These are phyloP conservation scores for Miscanthus lutarioriparius DNA, from an alignment of 176 grass and related monocot genomes.

Conservation along the genomic window DNA sequence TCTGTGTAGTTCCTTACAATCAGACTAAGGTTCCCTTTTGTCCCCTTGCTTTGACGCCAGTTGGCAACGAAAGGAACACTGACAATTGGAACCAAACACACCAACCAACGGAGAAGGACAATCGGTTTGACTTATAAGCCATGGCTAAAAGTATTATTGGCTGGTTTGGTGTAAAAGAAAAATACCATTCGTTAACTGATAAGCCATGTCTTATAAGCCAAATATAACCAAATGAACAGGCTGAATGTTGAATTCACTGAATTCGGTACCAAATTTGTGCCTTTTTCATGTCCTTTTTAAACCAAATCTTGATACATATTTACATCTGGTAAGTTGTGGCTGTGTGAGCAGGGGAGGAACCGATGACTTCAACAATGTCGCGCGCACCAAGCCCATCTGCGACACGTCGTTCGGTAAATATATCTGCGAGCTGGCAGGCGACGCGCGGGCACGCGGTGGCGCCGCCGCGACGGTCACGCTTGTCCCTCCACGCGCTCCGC, in stretches of 20 bases:
- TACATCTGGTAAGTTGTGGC: neutral
- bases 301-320: neutral
- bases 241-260: constrained; percentile 14
- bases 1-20: neutral
- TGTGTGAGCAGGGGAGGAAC: constrained; percentile 38
- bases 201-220: no score
- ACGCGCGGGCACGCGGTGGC: constrained; percentile 26
- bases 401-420: constrained; percentile 57
- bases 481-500: constrained; percentile 29
- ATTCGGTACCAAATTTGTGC: constrained; percentile 23
- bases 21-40: neutral
- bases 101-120: constrained; percentile 1
- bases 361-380: constrained; percentile 23
- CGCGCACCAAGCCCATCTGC: constrained; percentile 25
- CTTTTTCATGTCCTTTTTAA: neutral
- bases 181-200: no score
- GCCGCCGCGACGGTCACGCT: constrained; percentile 21
- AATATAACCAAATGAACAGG: no score
- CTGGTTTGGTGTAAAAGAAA: no score
- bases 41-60: no score
- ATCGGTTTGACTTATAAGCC: no score
- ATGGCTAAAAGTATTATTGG: no score
- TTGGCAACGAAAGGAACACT: constrained; percentile 29
- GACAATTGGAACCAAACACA: constrained; percentile 18
- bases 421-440: constrained; percentile 53